Evolutionary conservation across 1,139 yeast genomes (phyloP), one percentile per base, ranked within the genome.

Genomic region (Hansenula sp.): DNA sequence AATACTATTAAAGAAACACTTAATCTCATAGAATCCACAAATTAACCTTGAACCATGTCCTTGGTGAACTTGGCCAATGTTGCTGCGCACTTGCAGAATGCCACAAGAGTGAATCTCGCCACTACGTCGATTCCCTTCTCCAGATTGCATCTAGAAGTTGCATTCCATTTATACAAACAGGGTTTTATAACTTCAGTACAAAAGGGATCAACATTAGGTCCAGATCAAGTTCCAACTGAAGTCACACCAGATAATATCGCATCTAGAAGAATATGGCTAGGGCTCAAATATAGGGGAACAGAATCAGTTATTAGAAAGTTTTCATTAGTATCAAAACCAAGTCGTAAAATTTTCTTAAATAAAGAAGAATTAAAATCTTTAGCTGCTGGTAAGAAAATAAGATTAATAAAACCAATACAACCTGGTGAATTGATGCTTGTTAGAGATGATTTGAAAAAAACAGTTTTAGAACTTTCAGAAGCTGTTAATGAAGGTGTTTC

Each of bases 371-470:
- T 92, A 44, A 75, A 75, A 56, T 78, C 79, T 21, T 72, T 92
- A 50, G 85, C 95, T 16, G 71, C 82, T 8, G 97, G 98, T 4
- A 68, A 76, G 44, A 75, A 79, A 20, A 83, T 87, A 18, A 75
- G 95, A 65, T 72, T 78, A 53, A 79, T 90, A 47, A 75, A 78
- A 54, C 95, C 97, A 1, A 68, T 88, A 41, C 89, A 84, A 57
- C 94, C 96, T 1, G 96, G 97, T 24, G 99, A 92, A 63, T 74
- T 87, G 46, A 77, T 90, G 51, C 79, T 92, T 53, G 74, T 92
- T 30, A 69, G 45, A 39, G 59, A 68, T 4, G 63, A 62, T 25
- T 69, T 68, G 41, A 71, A 73, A 7, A 66, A 69, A n/a, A 24
- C 24, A 8, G 77, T 86, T 37, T 70, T 86, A 52, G 89, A 87